Percentiles rank a stretch among this genome's conserved stretches.
phyloP scores from a whole-genome alignment of 257 asterid genomes.

The Plantago elongata region DNA sequence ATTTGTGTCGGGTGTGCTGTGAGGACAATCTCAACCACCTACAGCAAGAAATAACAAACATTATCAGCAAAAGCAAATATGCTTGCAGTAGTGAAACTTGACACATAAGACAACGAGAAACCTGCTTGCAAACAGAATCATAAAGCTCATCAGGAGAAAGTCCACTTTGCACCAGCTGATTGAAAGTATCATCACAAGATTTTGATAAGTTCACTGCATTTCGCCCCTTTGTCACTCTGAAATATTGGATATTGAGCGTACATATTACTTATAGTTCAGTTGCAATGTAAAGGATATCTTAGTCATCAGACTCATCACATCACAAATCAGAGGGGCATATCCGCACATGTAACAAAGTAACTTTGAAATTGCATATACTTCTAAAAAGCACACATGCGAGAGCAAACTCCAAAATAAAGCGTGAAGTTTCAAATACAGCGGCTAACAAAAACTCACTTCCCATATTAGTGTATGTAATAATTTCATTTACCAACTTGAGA shows the following conservation, averaged over 20 bases:
- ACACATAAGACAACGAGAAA: slow-evolving; percentile 17
- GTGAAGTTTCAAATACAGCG: too few species aligned
- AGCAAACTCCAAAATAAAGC: too few species aligned
- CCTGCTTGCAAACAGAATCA: slow-evolving; percentile 91
- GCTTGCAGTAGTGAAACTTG: slow-evolving; percentile 8
- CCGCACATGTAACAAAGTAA: too few species aligned
- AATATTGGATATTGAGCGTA: slow-evolving; percentile 19
- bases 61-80: background rate
- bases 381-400: too few species aligned
- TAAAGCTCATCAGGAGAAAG: slow-evolving; percentile 76
- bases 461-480: too few species aligned
- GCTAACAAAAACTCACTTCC: too few species aligned
- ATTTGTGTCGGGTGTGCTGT: slow-evolving; percentile 99
- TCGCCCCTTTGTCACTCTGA: slow-evolving; percentile 78
- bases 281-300: too few species aligned
- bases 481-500: too few species aligned
- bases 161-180: slow-evolving; percentile 75
- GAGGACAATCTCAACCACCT: slow-evolving; percentile 97
- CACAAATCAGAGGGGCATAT: too few species aligned
- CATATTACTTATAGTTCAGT: background rate
- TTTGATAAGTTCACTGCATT: slow-evolving; percentile 51
- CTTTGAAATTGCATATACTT: too few species aligned
- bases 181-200: slow-evolving; percentile 89
- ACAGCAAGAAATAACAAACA: slow-evolving; percentile 20
- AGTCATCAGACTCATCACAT: too few species aligned